These are phyloP conservation scores for sorghum (Sorghum bicolor) DNA, from an alignment of 176 grass and related monocot genomes.

Conservation along the genomic window DNA sequence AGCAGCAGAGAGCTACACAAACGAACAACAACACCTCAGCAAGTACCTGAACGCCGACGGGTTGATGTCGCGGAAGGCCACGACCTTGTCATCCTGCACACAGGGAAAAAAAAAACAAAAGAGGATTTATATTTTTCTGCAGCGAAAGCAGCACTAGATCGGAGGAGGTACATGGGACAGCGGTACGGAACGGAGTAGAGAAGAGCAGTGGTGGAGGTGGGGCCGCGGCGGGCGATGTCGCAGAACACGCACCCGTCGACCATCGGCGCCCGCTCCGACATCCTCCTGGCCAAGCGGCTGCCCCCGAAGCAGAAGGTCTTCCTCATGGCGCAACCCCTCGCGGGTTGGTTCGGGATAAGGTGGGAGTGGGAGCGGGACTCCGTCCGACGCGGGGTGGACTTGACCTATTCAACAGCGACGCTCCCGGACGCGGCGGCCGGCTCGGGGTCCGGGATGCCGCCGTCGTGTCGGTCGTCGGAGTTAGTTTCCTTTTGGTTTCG, in stretches of 20 bases:
- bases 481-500: background rate
- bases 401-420: conserved; percentile 5
- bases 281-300: conserved; percentile 20
- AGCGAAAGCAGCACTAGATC: conserved; percentile 4
- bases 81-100: conserved; percentile 83
- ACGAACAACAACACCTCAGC: background rate
- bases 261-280: conserved; percentile 18
- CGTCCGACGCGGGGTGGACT: conserved; percentile 29
- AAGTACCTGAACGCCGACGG: conserved; percentile 86
- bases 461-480: conserved; percentile 17
- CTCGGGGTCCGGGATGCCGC: conserved; percentile 6
- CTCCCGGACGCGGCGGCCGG: conserved; percentile 14
- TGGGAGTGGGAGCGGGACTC: background rate
- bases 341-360: background rate
- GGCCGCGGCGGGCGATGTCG: conserved; percentile 56
- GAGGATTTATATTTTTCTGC: background rate
- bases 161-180: background rate
- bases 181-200: conserved; percentile 69
- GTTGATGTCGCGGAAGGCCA: conserved; percentile 81
- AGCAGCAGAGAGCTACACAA: background rate
- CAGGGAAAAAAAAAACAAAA: background rate
- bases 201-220: conserved; percentile 37
- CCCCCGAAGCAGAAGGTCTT: conserved; percentile 47
- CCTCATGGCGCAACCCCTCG: conserved; percentile 15
- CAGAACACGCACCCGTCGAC: conserved; percentile 71